These are phyloP conservation scores for Coemansia sp. DNA, from an alignment of 371 early-diverging fungal species.

Conservation along the genomic window DNA sequence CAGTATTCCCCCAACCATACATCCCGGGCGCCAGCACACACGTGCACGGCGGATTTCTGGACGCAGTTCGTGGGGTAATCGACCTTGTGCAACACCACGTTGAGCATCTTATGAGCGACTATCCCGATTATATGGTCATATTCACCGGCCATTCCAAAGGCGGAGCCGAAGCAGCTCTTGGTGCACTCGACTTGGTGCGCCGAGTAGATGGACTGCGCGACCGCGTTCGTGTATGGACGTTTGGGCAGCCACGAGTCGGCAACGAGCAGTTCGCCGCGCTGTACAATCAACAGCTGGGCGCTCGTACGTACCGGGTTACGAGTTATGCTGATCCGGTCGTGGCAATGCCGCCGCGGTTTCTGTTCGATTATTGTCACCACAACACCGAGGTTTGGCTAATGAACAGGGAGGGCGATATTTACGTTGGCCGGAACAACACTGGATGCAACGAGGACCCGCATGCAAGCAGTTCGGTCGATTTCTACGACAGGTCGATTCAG, in stretches of 20 bases:
- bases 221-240: slow-evolving; percentile 38
- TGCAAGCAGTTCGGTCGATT: slow-evolving; percentile 34
- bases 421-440: slow-evolving; percentile 25
- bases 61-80: slow-evolving; percentile 18
- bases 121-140: slow-evolving; percentile 32
- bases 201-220: slow-evolving; percentile 15
- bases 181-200: slow-evolving; percentile 35
- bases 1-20: slow-evolving; percentile 32
- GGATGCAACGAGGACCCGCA: slow-evolving; percentile 38
- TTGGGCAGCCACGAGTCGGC: slow-evolving; percentile 42
- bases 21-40: slow-evolving; percentile 21
- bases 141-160: slow-evolving; percentile 48
- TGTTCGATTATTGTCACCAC: slow-evolving; percentile 48
- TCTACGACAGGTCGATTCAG: slow-evolving; percentile 32
- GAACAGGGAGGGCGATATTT: slow-evolving; percentile 31
- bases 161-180: slow-evolving; percentile 39
- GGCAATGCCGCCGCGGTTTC: slow-evolving; percentile 36
- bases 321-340: slow-evolving; percentile 43
- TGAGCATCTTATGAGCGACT: slow-evolving; percentile 16
- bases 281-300: slow-evolving; percentile 30
- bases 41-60: slow-evolving; percentile 43
- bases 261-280: slow-evolving; percentile 28
- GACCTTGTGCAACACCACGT: slow-evolving; percentile 7
- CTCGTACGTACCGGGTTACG: slow-evolving; percentile 32
- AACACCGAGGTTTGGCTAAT: slow-evolving; percentile 43